Evolutionary conservation across 1,284 basidiomycete species (phyloP), one percentile per base, ranked within the genome.

Genomic region (Wolfiporia cocos): DNA sequence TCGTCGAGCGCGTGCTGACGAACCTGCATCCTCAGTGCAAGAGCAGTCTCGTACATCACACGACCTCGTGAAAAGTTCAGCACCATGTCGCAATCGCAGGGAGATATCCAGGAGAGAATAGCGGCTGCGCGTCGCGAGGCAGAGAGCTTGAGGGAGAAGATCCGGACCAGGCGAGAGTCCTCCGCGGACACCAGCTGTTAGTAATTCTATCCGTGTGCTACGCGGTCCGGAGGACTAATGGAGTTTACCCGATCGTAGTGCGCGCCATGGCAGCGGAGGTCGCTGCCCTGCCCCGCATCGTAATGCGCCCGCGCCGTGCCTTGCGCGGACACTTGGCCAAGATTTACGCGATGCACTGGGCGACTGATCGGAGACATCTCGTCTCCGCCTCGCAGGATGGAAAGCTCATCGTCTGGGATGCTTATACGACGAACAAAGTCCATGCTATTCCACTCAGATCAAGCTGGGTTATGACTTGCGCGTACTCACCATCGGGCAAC

Each of bases 311-410:
- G 36, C 83, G 94, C 47, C 84, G 95, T 51, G 92, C 92, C 47
- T 81, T 99, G 55, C 88, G 94, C 58, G 95, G 95, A 34, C 96
- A 98, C 69, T 78, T 98, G 45, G 94, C 95, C 53, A 99, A 99
- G 76, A 97, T 99, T 62, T 98, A 98, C 65, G 94, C 96, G 37
- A 95, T 99, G 86, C 95, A 98, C 65, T 99, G 96, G 96, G 87
- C 95, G 15, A 84, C 85, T 44, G 96, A 99, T 72, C 83, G 92
- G 60, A 78, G 93, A 57, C 96, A 99, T 71, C 80, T 99, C 49
- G 95, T 99, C 33, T 98, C 95, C 10, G 95, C 96, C 19, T 98
- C 95, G 3, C 95, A 99, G 64, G 95, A 99, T 61, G 96, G 96
- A 48, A 98, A 99, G 68, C 79, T 99, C 45, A 98, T 99, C 62